Base-by-base conservation (phyloP, 495 filamentous ascomycete genomes). In the Hypoxylon rickii region DNA sequence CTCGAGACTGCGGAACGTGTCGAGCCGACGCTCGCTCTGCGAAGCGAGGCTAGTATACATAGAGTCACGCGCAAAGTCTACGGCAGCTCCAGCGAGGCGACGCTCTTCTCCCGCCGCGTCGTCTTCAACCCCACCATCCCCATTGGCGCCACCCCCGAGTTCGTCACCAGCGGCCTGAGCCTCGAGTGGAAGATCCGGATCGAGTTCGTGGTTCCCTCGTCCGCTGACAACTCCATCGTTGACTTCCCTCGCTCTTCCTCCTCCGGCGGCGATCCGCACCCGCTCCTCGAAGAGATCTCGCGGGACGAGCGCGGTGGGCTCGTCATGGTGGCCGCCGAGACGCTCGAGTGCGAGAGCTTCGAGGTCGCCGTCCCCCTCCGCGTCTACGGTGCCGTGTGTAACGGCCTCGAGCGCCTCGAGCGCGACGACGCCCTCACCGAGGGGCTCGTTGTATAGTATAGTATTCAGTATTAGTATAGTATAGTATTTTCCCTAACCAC, bases 171-270 rank as follows among this genome's bases (percentile, higher is more conserved):
- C 41, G 92, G 90, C 3, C 83, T 98, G 1, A 86, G 83, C 51
- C 74, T 92, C 24, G 87, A 88, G 55, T 98, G 94, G 94, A 86
- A 85, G 70, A 69, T 98, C 8, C 75, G 88, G 1, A 81, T 97
- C 44, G 92, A 97, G 71, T 97, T 98, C 70, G 88, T 96, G 8
- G 90, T 51, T 73, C 86, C 58, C 49, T 81, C 54, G 51, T 80
- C 41, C 16, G 46, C 42, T n/a, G 42, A 7, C 12, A 44, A 64
- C 5, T 56, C 53, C 18, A 45, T 52, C 12, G 43, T 26, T 40
- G 50, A 46, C 12, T 13, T 36, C 3, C 32, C 32, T 4, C 24
- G 24, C 13, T 36, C 32, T 11, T 31, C 11, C 26, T 31, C 26
- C 11, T 31, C 26, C 5, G 5, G 5, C 6, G 7, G 34, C 3